Evolutionary conservation across 768 basidiomycete genomes (phyloP), one percentile per base, ranked within the genome.

Genomic region (Boletus rufocinnamomeus): DNA sequence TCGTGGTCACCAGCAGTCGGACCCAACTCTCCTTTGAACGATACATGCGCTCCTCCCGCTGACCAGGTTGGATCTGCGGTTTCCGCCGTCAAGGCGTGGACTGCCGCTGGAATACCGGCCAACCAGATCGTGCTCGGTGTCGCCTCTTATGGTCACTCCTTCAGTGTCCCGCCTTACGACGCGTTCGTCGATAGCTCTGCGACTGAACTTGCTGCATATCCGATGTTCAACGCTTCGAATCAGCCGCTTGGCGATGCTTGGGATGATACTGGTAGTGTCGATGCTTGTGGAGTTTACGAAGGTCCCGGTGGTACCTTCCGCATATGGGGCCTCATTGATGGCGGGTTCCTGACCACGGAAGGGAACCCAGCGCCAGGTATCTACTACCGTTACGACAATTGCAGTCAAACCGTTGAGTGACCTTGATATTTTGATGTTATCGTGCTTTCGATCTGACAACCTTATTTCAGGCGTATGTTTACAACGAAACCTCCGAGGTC

Each of bases 81-180:
- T 32, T 85, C 85, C 3, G 86, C 89, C 13, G 80, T 97, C 51
- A 69, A 77, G 8, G 79, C 82, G 1, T 97, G 95, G 95, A 82
- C 76, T 2, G 65, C 70, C 2, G 93, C 93, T 41, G 90, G 91
- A 6, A 87, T 96, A 68, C 90, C 93, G 1, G 69, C 74, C 21
- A 4, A 62, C 58, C 71, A 88, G 75, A 89, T 95, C 58, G 83
- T 93, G 14, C 82, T 97, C 9, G 93, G 91, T 49, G 84, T 95
- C 2, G 83, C 93, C 10, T 74, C 87, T 4, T 95, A 93, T 73
- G 93, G 93, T 0, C 91, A 92, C 70, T 85, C 91, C 11, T 95
- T 79, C 76, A 62, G 58, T 13, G 78, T 82, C 40, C 66, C 78
- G 9, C 47, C 68, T 5, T 63, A 58, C 9, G 64, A 74, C 37